Percentiles rank a stretch among this genome's conserved stretches.
Evolutionary conservation across 2,329 filamentous ascomycete genomes (phyloP).

Genomic region (Peltaster fructicola): DNA sequence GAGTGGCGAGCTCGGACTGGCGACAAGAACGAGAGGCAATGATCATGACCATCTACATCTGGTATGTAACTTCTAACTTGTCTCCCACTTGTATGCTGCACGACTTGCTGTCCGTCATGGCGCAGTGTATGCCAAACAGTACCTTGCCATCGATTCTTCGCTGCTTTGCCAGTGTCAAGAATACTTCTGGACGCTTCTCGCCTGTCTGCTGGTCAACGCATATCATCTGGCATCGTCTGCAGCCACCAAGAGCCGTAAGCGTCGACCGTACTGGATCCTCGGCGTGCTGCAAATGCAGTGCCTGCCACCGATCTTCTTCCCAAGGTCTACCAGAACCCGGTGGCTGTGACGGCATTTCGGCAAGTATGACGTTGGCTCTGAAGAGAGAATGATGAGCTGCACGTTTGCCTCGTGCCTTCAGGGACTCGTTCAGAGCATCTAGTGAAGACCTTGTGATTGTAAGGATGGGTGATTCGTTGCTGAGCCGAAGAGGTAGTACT

Average conservation of each 20-base stretch:
- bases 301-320: constrained; percentile 62
- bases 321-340: constrained; percentile 43
- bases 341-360: constrained; percentile 26
- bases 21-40: not conserved
- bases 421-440: constrained; percentile 55
- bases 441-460: constrained; percentile 68
- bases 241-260: constrained; percentile 63
- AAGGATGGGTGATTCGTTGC: constrained; percentile 89
- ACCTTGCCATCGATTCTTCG: constrained; percentile 69
- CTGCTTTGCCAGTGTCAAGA: constrained; percentile 73
- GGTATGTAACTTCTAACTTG: too few species aligned
- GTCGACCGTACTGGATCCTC: constrained; percentile 21
- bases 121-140: constrained; percentile 65
- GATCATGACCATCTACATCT: too few species aligned
- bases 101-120: constrained; percentile 2
- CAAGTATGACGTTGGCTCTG: constrained; percentile 72
- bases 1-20: constrained; percentile 4
- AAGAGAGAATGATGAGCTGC: constrained; percentile 59
- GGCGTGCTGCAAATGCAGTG: constrained; percentile 41
- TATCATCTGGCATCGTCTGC: constrained; percentile 87
- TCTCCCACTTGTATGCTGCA: too few species aligned
- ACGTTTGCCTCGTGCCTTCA: constrained; percentile 44
- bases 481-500: constrained; percentile 50
- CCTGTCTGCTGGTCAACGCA: constrained; percentile 78
- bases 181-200: constrained; percentile 65